A percentile compares a stretch with the other conserved stretches of the same genome.
phyloP scores from a whole-genome alignment of 306 rosid species.

The Rosa lucieae region DNA sequence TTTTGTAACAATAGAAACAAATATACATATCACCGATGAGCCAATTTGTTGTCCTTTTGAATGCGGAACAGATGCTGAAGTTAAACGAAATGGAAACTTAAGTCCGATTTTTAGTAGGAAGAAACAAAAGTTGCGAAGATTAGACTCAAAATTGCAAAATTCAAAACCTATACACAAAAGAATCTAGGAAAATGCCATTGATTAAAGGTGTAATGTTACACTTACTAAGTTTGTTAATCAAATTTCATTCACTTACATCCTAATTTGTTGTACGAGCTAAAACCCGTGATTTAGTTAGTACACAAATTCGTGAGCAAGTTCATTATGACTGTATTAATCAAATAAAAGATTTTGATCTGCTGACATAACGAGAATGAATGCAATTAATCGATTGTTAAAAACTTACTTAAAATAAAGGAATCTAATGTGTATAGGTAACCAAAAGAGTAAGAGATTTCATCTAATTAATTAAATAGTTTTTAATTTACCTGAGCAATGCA shows the following conservation, averaged over 20 bases:
- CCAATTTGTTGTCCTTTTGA: not conserved
- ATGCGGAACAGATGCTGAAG: not conserved
- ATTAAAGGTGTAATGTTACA: not conserved
- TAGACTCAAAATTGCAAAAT: not conserved
- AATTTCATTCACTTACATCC: not conserved
- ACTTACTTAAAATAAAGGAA: not conserved
- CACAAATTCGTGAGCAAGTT: not conserved
- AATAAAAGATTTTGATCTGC: not conserved
- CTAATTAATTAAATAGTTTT: too few species aligned
- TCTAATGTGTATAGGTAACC: not conserved
- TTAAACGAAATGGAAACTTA: not conserved
- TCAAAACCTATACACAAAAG: not conserved
- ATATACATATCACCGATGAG: not conserved
- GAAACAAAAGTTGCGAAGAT: not conserved
- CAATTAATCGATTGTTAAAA: too few species aligned
- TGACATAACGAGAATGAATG: not conserved
- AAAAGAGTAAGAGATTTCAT: too few species aligned
- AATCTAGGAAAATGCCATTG: not conserved
- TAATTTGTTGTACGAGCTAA: not conserved
- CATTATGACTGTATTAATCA: not conserved
- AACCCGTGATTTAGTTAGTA: not conserved
- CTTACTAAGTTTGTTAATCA: not conserved
- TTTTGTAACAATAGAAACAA: not conserved
- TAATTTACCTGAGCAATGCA: slow-evolving; percentile 85
- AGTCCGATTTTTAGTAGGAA: not conserved